Evolutionary conservation across 2,329 filamentous ascomycete genomes (phyloP), one percentile per base, ranked within the genome.

Genomic region (Exophiala xenobiotica): DNA sequence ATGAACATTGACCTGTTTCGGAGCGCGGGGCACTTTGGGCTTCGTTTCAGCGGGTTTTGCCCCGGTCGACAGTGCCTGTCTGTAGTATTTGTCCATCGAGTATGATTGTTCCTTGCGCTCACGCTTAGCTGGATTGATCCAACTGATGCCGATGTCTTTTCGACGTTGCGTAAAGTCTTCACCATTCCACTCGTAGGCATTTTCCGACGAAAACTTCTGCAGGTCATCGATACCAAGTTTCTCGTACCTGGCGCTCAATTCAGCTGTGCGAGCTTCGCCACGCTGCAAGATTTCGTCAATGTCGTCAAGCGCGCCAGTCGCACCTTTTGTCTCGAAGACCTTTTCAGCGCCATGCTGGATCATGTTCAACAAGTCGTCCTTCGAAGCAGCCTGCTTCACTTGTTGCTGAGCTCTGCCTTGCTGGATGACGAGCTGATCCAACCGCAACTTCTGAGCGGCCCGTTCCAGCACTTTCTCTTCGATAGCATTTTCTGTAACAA

Each of bases 51-150:
- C 85, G 6, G 56, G 55, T 19, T 84, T 86, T 27, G 86, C 83
- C 69, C 90, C 84, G 46, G 88, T 93, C 63, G 88, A 87, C 65
- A 99, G 81, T 7, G 90, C 89, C 64, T 95, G 86, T 60, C 92
- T 87, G 73, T 97, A 99, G 74, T 99, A 99, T 70, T 96, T 95
- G 69, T 99, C 95, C 76, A 99, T 96, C 0, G 92, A 96, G 68
- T 99, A 99, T 4, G 90, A 90, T 67, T 96, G 90, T 66, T 97
- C 92, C 70, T 97, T 99, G 64, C 93, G 88, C 74, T 99, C 95
- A 70, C 93, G 91, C 78, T 99, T 99, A 12, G 92, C 85, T 2
- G 93, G 95, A 64, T 99, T 96, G 74, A 99, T 99, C 95, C 95
- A 99, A 65, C 78, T 91, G 59, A 96, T 81, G 42, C 89, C 90